These are phyloP conservation scores for Buxus sempervirens DNA, from an alignment of 164 flowering plant species.

Conservation along the genomic window DNA sequence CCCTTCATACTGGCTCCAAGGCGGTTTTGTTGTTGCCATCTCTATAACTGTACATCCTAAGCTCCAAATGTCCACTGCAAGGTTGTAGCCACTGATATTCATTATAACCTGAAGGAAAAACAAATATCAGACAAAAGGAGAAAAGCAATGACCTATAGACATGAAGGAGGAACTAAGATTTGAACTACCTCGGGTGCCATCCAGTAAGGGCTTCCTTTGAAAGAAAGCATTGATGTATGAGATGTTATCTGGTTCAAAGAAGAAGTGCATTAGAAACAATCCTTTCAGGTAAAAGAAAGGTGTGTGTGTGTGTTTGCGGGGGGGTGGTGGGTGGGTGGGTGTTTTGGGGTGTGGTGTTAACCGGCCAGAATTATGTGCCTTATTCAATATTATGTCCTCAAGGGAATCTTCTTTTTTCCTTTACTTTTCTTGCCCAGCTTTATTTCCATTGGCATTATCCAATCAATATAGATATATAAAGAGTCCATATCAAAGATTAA, in stretches of 20 bases:
- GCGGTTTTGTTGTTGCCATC: slow-evolving; percentile 96
- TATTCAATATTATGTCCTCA: background rate
- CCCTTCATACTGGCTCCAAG: slow-evolving; percentile 98
- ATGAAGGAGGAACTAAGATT: slow-evolving; percentile 6
- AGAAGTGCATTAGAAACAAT: slow-evolving; percentile 14
- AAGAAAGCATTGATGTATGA: slow-evolving; percentile 70
- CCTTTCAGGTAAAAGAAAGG: background rate
- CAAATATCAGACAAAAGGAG: slow-evolving; percentile 1
- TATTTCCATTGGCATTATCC: slow-evolving; percentile 2
- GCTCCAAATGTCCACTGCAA: slow-evolving; percentile 96
- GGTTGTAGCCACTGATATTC: slow-evolving; percentile 76
- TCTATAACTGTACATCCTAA: slow-evolving; percentile 95
- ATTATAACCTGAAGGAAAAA: slow-evolving; percentile 67
- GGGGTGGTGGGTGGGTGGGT: too few species aligned
- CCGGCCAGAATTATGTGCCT: too few species aligned
- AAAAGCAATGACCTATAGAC: background rate
- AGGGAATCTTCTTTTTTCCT: background rate
- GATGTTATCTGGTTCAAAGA: slow-evolving; percentile 54
- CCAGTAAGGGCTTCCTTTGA: slow-evolving; percentile 98
- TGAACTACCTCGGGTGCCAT: slow-evolving; percentile 93
- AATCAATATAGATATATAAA: too few species aligned
- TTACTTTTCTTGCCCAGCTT: background rate
- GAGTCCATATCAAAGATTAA: background rate
- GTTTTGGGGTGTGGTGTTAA: too few species aligned
- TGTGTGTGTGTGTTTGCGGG: too few species aligned